Conservation (phyloP, 208 protist species). For the Acanthamoeba royreba region DNA sequence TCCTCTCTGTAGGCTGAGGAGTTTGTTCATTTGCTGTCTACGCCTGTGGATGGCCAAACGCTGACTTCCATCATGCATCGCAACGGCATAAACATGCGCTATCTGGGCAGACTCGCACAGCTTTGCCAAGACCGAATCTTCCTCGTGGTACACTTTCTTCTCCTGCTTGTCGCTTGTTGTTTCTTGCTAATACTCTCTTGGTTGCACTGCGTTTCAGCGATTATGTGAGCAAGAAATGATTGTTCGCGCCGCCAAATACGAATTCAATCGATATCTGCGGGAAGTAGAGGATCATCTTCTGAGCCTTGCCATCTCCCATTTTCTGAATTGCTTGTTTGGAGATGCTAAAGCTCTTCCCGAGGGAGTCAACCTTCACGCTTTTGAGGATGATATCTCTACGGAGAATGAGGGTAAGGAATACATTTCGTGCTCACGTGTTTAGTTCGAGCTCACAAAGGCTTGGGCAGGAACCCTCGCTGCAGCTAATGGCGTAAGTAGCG, state of each 20-base stretch:
- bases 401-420: background rate
- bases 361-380: background rate
- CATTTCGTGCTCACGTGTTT: background rate
- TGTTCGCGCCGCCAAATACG: constrained; percentile 46
- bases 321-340: constrained; percentile 66
- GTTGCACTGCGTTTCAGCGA: background rate
- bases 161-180: background rate
- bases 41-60: constrained; percentile 63
- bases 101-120: constrained; percentile 53
- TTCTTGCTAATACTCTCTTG: background rate
- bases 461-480: no score
- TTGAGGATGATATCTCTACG: background rate
- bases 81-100: constrained; percentile 72
- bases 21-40: constrained; percentile 46
- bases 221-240: constrained; percentile 69
- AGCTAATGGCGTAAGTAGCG: background rate
- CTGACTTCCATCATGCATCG: constrained; percentile 58
- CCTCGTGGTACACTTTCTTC: constrained; percentile 9
- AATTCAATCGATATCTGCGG: constrained; percentile 46
- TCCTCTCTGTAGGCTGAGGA: constrained; percentile 52
- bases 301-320: constrained; percentile 24
- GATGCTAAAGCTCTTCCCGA: background rate
- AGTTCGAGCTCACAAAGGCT: no score
- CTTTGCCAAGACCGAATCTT: background rate
- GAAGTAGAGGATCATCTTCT: background rate